Base-by-base conservation (phyloP, 192 early-diverging fungal species). In the Backusella macrospora region DNA sequence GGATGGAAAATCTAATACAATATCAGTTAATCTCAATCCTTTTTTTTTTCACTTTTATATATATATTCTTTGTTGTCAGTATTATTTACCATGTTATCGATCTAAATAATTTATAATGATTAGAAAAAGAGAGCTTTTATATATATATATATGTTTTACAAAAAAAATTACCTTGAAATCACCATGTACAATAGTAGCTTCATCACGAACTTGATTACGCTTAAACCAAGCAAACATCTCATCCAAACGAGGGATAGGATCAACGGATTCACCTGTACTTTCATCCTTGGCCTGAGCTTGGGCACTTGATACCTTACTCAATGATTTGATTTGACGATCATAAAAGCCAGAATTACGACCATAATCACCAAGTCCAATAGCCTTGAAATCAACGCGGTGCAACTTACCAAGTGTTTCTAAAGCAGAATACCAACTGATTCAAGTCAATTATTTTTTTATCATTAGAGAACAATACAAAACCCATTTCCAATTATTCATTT, bases 131-230 rank as follows among this genome's bases (percentile, higher is more conserved):
- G 14, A 47, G 29, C 29, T 34, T n/a, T 52, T 52, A n/a, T n/a
- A n/a, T 52, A 18, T 52, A 21, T 52, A 0, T 52, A 26, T 23
- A 5, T 29, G n/a, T n/a, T n/a, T n/a, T n/a, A n/a, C n/a, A n/a
- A n/a, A n/a, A n/a, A 43, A 15, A 42, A 40, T 72, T 71, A 91
- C 83, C 86, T 96, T 97, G 81, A 89, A 99, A 76, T 99, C 97
- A 18, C 97, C 97, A 73, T 99, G 96, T 15, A 96, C 89, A 47
- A 99, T 84, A 9, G 93, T 92, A 0, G 91, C 89, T 65, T 91
- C 89, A 80, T 97, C 95, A 15, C 83, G 70, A 29, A 94, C 85
- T 66, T 84, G 78, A 78, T 92, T 88, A 0, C 70, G 74, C 59
- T 78, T 80, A 73, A 97, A 92, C 95, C 95, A 99, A 14, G 75